Percentiles rank a stretch among this genome's conserved stretches.
phyloP scores from a whole-genome alignment of 345 rosid species.

The Hibiscus trionum region DNA sequence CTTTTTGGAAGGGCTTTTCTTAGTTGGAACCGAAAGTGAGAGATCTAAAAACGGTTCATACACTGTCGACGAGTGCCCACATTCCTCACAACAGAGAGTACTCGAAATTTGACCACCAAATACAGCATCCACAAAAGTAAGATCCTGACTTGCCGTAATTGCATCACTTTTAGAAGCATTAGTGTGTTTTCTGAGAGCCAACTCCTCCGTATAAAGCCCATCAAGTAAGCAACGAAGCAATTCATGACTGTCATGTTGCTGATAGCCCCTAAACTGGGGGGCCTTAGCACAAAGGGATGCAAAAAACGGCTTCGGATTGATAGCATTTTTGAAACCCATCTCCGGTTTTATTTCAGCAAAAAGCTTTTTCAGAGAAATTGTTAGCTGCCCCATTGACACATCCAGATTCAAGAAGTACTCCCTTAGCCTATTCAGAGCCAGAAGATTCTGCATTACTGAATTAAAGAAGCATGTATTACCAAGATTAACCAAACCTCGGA shows the following conservation, averaged over 20 bases:
- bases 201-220: slow-evolving; percentile 72
- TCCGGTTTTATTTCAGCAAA: slow-evolving; percentile 60
- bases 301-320: slow-evolving; percentile 69
- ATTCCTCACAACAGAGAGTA: slow-evolving; percentile 75
- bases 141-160: slow-evolving; percentile 27
- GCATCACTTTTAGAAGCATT: slow-evolving; percentile 28
- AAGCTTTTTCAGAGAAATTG: slow-evolving; percentile 63
- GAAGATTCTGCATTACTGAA: slow-evolving; percentile 87
- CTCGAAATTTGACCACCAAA: slow-evolving; percentile 90
- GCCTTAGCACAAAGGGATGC: slow-evolving; percentile 64
- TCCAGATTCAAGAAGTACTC: slow-evolving; percentile 49
- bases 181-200: slow-evolving; percentile 37
- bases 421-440: slow-evolving; percentile 53
- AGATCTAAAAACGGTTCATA: slow-evolving; percentile 93
- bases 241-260: slow-evolving; percentile 97
- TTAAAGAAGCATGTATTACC: slow-evolving; percentile 98
- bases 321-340: slow-evolving; percentile 44
- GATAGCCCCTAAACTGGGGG: slow-evolving; percentile 87
- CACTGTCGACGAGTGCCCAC: slow-evolving; percentile 81
- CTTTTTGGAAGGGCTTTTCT: slow-evolving; percentile 61
- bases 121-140: slow-evolving; percentile 60
- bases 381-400: slow-evolving; percentile 47
- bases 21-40: slow-evolving; percentile 81
- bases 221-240: slow-evolving; percentile 83
- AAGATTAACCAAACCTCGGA: slow-evolving; percentile 81